phyloP scores from a whole-genome alignment of 2,329 filamentous ascomycete genomes.

The Emergomyces africanus region DNA sequence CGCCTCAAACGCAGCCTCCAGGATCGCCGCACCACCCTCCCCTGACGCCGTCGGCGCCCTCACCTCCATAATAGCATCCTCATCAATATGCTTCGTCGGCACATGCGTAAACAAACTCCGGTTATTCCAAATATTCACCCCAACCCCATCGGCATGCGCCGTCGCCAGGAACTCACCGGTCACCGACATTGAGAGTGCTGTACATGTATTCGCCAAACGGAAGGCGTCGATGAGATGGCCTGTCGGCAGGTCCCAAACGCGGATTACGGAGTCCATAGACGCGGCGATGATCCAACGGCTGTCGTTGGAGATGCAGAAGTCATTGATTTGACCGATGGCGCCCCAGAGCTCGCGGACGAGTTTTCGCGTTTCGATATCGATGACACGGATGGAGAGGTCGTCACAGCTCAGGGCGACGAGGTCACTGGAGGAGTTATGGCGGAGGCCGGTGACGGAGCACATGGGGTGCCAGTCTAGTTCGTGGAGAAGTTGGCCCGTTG shows the following conservation, averaged over 20 bases:
- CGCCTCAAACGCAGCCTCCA: constrained; percentile 63
- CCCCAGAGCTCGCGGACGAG: constrained; percentile 90
- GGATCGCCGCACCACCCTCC: constrained; percentile 61
- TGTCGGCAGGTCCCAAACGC: constrained; percentile 92
- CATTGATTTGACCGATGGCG: constrained; percentile 58
- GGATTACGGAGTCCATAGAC: constrained; percentile 64
- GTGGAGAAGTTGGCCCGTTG: constrained; percentile 64
- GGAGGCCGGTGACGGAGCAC: constrained; percentile 60
- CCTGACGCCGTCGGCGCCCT: constrained; percentile 64
- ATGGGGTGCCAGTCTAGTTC: constrained; percentile 76
- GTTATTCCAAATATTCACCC: constrained; percentile 95
- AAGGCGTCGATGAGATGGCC: constrained; percentile 92
- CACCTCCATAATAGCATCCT: constrained; percentile 55
- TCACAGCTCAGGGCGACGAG: constrained; percentile 81
- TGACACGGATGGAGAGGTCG: constrained; percentile 73
- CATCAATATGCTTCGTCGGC: constrained; percentile 70
- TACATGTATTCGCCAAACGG: constrained; percentile 64
- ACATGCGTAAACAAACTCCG: constrained; percentile 81
- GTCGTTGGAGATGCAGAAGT: constrained; percentile 82
- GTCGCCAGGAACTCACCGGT: constrained; percentile 94
- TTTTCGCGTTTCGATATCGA: constrained; percentile 82
- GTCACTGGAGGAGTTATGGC: constrained; percentile 72
- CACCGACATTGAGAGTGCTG: constrained; percentile 70
- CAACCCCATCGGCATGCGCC: constrained; percentile 65
- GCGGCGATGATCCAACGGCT: constrained; percentile 88